phyloP scores from a whole-genome alignment of 352 stramenopile genomes.

The Globisporangium cederbergense region DNA sequence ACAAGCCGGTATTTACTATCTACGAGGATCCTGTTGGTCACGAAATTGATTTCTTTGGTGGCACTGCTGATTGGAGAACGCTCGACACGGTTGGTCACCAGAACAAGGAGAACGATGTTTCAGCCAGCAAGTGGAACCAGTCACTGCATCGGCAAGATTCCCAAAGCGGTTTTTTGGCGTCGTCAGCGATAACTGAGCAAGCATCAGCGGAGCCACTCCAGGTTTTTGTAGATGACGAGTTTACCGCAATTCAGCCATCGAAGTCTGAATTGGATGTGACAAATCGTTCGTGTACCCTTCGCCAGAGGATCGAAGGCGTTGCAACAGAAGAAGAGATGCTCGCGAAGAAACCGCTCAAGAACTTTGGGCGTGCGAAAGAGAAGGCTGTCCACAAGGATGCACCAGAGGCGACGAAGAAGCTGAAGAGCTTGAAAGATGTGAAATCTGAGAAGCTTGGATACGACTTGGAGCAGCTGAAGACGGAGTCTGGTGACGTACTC shows the following conservation, averaged over 20 bases:
- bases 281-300: constrained; percentile 59
- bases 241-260: constrained; percentile 21
- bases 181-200: neutral
- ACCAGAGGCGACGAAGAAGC: constrained; percentile 15
- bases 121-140: constrained; percentile 50
- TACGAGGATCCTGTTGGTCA: constrained; percentile 64
- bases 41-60: constrained; percentile 55
- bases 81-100: constrained; percentile 60
- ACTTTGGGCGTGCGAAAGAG: constrained; percentile 29
- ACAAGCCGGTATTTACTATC: constrained; percentile 85
- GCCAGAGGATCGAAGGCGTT: constrained; percentile 64
- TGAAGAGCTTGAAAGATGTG: constrained; percentile 17
- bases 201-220: constrained; percentile 27
- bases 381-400: neutral
- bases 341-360: constrained; percentile 72
- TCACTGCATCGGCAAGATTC: neutral
- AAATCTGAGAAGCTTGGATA: constrained; percentile 36
- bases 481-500: constrained; percentile 37
- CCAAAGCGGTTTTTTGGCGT: neutral
- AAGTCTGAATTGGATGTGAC: constrained; percentile 30
- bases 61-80: constrained; percentile 64
- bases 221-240: constrained; percentile 81
- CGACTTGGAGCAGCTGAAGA: constrained; percentile 40
- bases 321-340: constrained; percentile 78
- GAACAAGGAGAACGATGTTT: constrained; percentile 78